These are phyloP conservation scores for Smallanthus sonchifolius DNA, from an alignment of 129 eudicot species.

Conservation along the genomic window DNA sequence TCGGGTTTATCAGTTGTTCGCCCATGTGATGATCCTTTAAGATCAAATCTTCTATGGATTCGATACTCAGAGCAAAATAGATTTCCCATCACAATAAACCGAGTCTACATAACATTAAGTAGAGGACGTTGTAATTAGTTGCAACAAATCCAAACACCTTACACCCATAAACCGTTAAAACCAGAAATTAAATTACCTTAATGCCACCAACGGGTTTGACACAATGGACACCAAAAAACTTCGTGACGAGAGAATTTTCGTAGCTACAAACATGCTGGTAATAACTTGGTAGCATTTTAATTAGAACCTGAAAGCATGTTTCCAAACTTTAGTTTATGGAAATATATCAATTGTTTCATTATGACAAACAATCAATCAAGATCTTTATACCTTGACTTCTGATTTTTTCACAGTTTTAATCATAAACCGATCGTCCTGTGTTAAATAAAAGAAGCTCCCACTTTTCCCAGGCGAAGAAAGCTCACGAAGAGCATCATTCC, in stretches of 20 bases:
- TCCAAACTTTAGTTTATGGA: constrained; percentile 12
- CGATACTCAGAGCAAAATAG: constrained; percentile 92
- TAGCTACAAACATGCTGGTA: constrained; percentile 76
- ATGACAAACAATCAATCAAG: background rate
- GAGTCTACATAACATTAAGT: constrained; percentile 44
- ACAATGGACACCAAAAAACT: constrained; percentile 92
- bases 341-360: background rate
- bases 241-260: constrained; percentile 89
- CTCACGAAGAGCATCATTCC: constrained; percentile 93
- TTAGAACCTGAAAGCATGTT: constrained; percentile 56
- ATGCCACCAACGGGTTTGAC: constrained; percentile 95
- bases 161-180: background rate
- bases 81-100: constrained; percentile 97
- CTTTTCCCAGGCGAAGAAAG: constrained; percentile 98
- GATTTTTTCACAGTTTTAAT: constrained; percentile 95
- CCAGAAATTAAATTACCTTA: constrained; percentile 44
- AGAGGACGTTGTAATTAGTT: background rate
- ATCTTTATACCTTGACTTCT: constrained; percentile 81
- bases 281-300: constrained; percentile 92
- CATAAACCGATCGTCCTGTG: constrained; percentile 97
- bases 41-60: constrained; percentile 91
- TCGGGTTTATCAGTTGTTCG: constrained; percentile 80
- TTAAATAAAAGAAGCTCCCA: constrained; percentile 90
- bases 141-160: constrained; percentile 7
- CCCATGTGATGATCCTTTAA: constrained; percentile 96